phyloP scores from a whole-genome alignment of 441 rosid genomes.

The Jatropha podagrica region DNA sequence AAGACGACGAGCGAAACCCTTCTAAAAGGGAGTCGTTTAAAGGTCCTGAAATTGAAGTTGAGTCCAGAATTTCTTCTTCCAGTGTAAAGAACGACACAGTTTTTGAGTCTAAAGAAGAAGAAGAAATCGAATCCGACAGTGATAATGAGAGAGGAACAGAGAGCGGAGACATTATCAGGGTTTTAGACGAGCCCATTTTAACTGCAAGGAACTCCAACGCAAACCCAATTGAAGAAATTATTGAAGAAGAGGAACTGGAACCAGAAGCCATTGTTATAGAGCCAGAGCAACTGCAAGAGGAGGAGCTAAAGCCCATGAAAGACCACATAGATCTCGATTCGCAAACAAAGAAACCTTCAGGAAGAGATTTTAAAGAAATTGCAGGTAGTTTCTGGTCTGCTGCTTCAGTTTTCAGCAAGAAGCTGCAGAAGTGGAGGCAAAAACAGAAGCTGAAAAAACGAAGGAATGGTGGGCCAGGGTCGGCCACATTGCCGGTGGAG shows the following conservation, averaged over 20 bases:
- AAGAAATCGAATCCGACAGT: slow-evolving; percentile 44
- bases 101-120: slow-evolving; percentile 65
- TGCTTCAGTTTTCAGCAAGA: slow-evolving; percentile 95
- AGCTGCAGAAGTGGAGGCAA: slow-evolving; percentile 92
- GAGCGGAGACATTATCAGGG: slow-evolving; percentile 25
- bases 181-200: slow-evolving; percentile 50
- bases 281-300: slow-evolving; percentile 31
- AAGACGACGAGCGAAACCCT: slow-evolving; percentile 65
- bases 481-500: slow-evolving; percentile 89
- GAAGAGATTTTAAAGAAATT: slow-evolving; percentile 62
- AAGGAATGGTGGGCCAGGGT: slow-evolving; percentile 51
- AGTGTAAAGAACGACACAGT: slow-evolving; percentile 58
- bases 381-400: slow-evolving; percentile 98
- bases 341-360: slow-evolving; percentile 73
- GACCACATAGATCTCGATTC: slow-evolving; percentile 96
- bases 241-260: slow-evolving; percentile 51
- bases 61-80: slow-evolving; percentile 47
- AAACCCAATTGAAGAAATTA: slow-evolving; percentile 46
- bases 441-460: slow-evolving; percentile 94
- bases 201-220: slow-evolving; percentile 39
- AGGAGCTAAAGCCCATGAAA: slow-evolving; percentile 78
- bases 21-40: slow-evolving; percentile 36
- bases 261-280: slow-evolving; percentile 32
- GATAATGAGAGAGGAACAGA: slow-evolving; percentile 35
- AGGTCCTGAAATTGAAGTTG: slow-evolving; percentile 42